Evolutionary conservation across 1,284 basidiomycete species (phyloP), one percentile per base, ranked within the genome.

Genomic region (Cystobasidium pallidum): DNA sequence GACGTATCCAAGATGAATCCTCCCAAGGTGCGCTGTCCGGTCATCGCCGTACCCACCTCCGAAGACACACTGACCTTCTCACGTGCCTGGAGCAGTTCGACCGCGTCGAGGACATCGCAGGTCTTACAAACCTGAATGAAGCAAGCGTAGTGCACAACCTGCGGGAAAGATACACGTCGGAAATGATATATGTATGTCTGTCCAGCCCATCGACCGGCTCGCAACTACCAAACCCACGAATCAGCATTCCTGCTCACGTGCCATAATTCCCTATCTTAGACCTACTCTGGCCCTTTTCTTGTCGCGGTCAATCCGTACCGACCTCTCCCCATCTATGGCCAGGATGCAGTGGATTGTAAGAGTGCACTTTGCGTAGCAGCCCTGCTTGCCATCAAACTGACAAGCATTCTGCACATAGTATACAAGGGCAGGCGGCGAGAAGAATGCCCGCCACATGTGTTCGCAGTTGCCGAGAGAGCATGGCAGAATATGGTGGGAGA

Each of bases 401-500:
- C 43, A n/a, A 34, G 34, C 84, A 89, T n/a, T 90, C 36, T 94
- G 76, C 86, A 94, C 54, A 89, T 92, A 77, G 92, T 94, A 82
- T 99, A 99, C 81, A 92, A 95, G 59, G 89, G 88, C 65, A 90
- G 90, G 78, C 87, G 96, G 71, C 84, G 93, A 55, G 94, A 97
- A 77, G 95, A 98, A 84, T 97, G 94, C 77, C 89, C 93, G 6
- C 96, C 96, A 0, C 96, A 99, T 79, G 92, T 99, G 70, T 99
- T 94, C 79, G 95, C 95, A 11, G 90, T 99, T 32, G 94, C 96
- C 0, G 96, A 99, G 81, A 88, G 92, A 54, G 96, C 96, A 34
- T 99, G 96, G 95, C 88, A 95, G 75, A 95, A 94, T 81, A 99
- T 99, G 91, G 90, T 95, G 32, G 92, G 95, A 75, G 93, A 96